Evolutionary conservation across 768 basidiomycete species (phyloP).

Genomic region (Coprinopsis cinerea): DNA sequence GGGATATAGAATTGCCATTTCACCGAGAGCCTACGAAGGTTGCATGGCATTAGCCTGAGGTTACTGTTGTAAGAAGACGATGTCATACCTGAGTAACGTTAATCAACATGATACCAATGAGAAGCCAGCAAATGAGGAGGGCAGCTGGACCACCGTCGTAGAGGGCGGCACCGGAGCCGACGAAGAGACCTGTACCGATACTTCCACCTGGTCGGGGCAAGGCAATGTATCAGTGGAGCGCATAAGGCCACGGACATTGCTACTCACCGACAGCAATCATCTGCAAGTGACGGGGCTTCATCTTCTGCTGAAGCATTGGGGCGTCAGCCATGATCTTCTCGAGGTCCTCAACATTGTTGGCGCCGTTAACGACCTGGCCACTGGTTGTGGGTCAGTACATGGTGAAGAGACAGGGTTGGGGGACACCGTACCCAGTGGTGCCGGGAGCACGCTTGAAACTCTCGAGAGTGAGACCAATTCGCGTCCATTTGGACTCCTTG

Average conservation of each 20-base stretch:
- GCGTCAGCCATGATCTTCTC: conserved; percentile 32
- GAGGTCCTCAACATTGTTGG: conserved; percentile 27
- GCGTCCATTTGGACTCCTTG: conserved; percentile 40
- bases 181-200: conserved; percentile 45
- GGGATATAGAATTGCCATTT: conserved; percentile 45
- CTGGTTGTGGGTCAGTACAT: conserved; percentile 14
- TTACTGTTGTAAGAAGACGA: not conserved
- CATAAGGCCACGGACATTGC: not conserved
- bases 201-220: conserved; percentile 30
- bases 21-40: conserved; percentile 35
- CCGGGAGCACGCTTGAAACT: conserved; percentile 44
- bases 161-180: conserved; percentile 38
- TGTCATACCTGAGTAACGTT: conserved; percentile 37
- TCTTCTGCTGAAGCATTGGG: conserved; percentile 42
- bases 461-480: conserved; percentile 34
- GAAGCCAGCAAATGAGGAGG: conserved; percentile 38
- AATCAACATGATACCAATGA: conserved; percentile 43
- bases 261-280: conserved; percentile 46
- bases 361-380: conserved; percentile 33
- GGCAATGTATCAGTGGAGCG: not conserved
- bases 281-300: conserved; percentile 40
- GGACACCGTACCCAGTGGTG: conserved; percentile 33
- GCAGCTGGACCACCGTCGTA: conserved; percentile 36
- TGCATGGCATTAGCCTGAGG: too few relatives aligned
- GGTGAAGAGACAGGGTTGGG: not conserved